Base-by-base conservation (phyloP, 768 basidiomycete species). In the Agaricus subrufescens region DNA sequence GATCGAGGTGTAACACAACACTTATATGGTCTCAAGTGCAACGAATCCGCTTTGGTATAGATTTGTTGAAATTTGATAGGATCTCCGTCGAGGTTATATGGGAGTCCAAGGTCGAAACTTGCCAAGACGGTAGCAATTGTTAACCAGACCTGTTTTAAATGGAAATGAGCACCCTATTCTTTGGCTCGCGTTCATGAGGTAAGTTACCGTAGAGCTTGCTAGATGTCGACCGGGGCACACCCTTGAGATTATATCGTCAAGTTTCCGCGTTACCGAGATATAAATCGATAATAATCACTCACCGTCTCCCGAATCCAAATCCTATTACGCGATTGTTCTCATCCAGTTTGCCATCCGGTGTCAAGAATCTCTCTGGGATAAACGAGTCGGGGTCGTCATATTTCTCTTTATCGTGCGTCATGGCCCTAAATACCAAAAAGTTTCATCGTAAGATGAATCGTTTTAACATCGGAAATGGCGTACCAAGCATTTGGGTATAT, bases 331-430 rank as follows among this genome's bases (percentile, higher is more conserved):
- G 42, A 48, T 57, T 50, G 40, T 59, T 55, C 40, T 56, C 46
- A 40, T 62, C 54, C 54, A 64, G n/a, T 56, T 50, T 58, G 52
- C 65, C 52, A 45, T 52, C 54, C 25, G 52, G 40, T 11, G 54
- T 59, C 26, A 69, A 52, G 50, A 67, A 73, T 19, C 72, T 66
- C 47, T 74, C 72, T 9, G 72, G 71, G 25, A 61, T 57, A 59
- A 74, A 74, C 10, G 39, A 44, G n/a, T 67, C 58, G 12, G 73
- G 70, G 31, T 74, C 63, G 2, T 66, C 64, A 54, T 66, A 74
- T 25, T 60, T 51, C 9, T 56, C 46, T 6, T 67, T 62, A 56
- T 74, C 69, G 19, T 65, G 69, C 14, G 69, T 61, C 49, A 73
- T 72, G 27, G 65, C 67, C 73, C 66, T 64, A 49, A 9, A 23